These are phyloP conservation scores for Aspergillus costaricaensis DNA, from an alignment of 2,329 filamentous ascomycete species.

Conservation along the genomic window DNA sequence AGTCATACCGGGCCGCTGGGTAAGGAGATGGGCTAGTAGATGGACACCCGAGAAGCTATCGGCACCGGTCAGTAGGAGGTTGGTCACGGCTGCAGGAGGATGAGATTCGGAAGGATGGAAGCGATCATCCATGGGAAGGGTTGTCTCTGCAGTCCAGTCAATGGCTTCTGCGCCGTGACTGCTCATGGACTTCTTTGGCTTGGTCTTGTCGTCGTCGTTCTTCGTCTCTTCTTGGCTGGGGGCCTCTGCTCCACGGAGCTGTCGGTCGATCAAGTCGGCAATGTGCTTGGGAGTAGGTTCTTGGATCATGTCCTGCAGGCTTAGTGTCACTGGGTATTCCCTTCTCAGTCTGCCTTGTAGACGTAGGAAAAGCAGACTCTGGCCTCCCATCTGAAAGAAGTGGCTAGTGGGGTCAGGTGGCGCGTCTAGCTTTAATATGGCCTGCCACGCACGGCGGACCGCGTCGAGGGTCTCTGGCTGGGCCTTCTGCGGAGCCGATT, in stretches of 20 bases:
- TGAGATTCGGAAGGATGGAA: background rate
- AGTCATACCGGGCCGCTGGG: background rate
- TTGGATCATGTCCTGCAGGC: background rate
- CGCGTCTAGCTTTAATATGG: background rate
- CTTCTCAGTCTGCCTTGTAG: background rate
- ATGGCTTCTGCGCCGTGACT: background rate
- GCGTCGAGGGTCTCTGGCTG: background rate
- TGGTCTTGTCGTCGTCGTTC: background rate
- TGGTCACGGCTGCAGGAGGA: background rate
- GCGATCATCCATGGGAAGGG: background rate
- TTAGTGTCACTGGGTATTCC: background rate
- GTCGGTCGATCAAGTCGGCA: background rate
- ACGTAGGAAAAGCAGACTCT: constrained; percentile 2
- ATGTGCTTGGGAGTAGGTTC: background rate
- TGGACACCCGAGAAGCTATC: constrained; percentile 2
- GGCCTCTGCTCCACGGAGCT: background rate
- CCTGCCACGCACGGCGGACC: background rate
- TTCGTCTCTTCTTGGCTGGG: background rate
- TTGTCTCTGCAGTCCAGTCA: background rate
- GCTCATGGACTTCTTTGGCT: background rate
- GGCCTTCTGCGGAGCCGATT: background rate
- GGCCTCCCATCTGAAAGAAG: constrained; percentile 2
- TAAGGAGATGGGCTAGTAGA: background rate
- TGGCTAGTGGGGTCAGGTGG: background rate
- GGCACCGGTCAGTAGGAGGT: background rate